Evolutionary conservation across 495 filamentous ascomycete species (phyloP).

Genomic region (Tuber calosporum): DNA sequence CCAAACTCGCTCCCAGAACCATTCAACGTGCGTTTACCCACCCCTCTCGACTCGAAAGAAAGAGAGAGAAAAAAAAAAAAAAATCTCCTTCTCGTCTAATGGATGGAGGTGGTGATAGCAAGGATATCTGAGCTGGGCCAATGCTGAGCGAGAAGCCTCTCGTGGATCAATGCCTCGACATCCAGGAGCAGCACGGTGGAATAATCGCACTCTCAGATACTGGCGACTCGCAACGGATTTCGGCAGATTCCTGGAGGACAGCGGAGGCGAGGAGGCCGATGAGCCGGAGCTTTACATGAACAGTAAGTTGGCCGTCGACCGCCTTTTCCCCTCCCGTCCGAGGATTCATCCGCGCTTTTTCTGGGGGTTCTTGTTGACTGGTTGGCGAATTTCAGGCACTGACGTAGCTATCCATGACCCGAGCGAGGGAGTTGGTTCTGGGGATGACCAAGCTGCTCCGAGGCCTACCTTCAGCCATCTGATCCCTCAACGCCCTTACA

Average conservation of each 20-base stretch:
- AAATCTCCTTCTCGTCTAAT: not conserved
- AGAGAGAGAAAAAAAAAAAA: not conserved
- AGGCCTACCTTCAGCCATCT: conserved; percentile 4
- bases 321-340: not conserved
- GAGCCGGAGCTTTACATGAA: not conserved
- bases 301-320: conserved; percentile 5
- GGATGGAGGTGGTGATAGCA: conserved; percentile 16
- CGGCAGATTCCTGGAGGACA: conserved; percentile 18
- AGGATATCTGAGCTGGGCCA: conserved; percentile 28
- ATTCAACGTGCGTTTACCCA: conserved; percentile 23
- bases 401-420: not conserved
- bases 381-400: not conserved
- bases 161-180: conserved; percentile 11
- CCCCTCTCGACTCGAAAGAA: not conserved
- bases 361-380: not conserved
- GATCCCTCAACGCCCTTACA: conserved; percentile 29
- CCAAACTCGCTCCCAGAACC: conserved; percentile 31
- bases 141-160: conserved; percentile 25
- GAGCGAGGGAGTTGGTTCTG: not conserved
- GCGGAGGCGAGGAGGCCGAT: not conserved
- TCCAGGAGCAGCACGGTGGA: conserved; percentile 27
- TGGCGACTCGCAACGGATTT: conserved; percentile 36
- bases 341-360: not conserved
- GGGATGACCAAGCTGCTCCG: not conserved
- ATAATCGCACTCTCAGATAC: conserved; percentile 33